Conservation (phyloP, 352 stramenopile genomes). For the Phytopythium kandeliae region DNA sequence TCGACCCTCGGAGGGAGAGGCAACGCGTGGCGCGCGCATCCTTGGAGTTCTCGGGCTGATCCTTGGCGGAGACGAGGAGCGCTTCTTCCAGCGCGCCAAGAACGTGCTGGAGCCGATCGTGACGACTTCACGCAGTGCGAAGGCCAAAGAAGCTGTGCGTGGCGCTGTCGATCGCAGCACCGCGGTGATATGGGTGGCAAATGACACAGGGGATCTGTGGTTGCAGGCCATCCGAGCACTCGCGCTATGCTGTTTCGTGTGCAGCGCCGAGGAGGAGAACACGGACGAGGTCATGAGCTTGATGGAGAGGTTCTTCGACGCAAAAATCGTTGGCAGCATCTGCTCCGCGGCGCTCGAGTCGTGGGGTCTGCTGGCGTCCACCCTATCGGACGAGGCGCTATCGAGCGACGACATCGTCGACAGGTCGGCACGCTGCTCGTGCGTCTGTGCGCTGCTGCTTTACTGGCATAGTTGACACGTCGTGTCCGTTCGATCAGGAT, state of each 20-base stretch:
- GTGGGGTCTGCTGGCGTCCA: slow-evolving; percentile 70
- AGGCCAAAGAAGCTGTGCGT: slow-evolving; percentile 60
- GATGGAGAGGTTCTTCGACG: slow-evolving; percentile 64
- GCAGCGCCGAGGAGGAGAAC: slow-evolving; percentile 76
- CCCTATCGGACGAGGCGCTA: slow-evolving; percentile 47
- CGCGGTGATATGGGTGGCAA: neutral
- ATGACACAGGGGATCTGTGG: neutral
- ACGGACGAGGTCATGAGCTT: slow-evolving; percentile 52
- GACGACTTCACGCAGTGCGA: slow-evolving; percentile 51
- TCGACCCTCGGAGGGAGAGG: slow-evolving; percentile 67
- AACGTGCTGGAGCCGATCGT: slow-evolving; percentile 64
- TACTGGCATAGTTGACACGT: too few relatives aligned
- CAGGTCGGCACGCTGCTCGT: slow-evolving; percentile 46
- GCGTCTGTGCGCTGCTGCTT: too few relatives aligned
- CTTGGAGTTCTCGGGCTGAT: slow-evolving; percentile 71
- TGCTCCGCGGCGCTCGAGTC: slow-evolving; percentile 60
- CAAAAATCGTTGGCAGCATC: slow-evolving; percentile 57
- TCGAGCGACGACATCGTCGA: slow-evolving; percentile 46
- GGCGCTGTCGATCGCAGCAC: neutral
- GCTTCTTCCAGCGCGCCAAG: slow-evolving; percentile 71
- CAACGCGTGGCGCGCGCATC: slow-evolving; percentile 57
- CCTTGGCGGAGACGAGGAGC: slow-evolving; percentile 65
- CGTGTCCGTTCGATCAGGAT: slow-evolving; percentile 25
- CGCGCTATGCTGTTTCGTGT: slow-evolving; percentile 70
- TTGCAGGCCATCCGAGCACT: slow-evolving; percentile 61